Base-by-base conservation (phyloP, 2,329 filamentous ascomycete species). In the Cercospora janseana region DNA sequence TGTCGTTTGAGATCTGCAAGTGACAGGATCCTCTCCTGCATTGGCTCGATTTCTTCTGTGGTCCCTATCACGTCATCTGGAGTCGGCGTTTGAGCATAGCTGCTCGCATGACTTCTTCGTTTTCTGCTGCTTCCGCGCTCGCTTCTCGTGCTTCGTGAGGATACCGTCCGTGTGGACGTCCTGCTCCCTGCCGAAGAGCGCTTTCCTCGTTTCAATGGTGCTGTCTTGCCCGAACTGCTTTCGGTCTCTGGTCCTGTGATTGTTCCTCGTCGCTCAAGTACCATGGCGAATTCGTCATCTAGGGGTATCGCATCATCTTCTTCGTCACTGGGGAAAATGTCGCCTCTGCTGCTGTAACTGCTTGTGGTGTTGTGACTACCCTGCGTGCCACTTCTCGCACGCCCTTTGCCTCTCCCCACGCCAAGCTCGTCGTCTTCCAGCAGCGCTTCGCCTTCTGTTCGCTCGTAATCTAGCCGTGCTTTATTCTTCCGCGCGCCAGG, bases 261-360 rank as follows among this genome's bases (percentile, higher is more conserved):
- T 74, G 78, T 79, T 3, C 59, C 58, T 23, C 86, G 82, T 45
- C 86, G 81, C 53, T 90, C 85, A 54, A 96, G 76, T 3, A 84
- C 82, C 66, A 95, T 84, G 2, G 90, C 88, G 61, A 97, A 94
- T 64, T 96, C 91, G 65, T 96, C 92, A 61, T 92, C 88, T 13
- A 97, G 72, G 9, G 90, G 88, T n/a, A 95, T 82, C 1, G 92
- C 92, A 69, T 97, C 92, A 67, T 95, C 91, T 56, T 70, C 63
- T 52, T 94, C 89, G 46, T 91, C 89, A 62, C 90, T 95, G 0
- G 89, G 89, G 59, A 96, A 93, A 9, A 97, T 74, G 70, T 97
- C 92, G 2, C 90, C 90, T 38, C 92, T 78, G 8, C 90, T 95
- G 62, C 91, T 86, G 57, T 87, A 83, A 4, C 91, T 95, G 66